Evolutionary conservation across 441 rosid genomes (phyloP).

Genomic region (Pelargonium myrrhifolium): DNA sequence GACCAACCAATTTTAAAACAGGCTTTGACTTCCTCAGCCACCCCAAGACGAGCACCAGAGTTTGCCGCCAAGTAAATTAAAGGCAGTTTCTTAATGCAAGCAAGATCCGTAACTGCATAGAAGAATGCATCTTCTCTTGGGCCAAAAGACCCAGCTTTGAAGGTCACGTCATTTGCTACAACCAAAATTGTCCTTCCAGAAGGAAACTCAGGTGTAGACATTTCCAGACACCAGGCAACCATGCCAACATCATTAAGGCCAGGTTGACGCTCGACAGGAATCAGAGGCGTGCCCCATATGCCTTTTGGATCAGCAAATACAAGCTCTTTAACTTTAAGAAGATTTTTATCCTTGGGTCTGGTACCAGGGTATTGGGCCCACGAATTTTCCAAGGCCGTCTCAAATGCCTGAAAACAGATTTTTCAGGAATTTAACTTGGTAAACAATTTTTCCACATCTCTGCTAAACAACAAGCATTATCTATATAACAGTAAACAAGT

Average conservation of each 20-base stretch:
- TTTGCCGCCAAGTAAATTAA: conserved; percentile 95
- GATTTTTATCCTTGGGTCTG: conserved; percentile 43
- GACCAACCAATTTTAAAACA: conserved; percentile 97
- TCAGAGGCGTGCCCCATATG: conserved; percentile 67
- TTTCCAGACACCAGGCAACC: conserved; percentile 97
- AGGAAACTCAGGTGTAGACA: conserved; percentile 92
- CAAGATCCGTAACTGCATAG: conserved; percentile 86
- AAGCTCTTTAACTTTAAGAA: conserved; percentile 68
- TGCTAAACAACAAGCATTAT: neutral
- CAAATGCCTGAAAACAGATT: conserved; percentile 68
- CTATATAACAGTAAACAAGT: conserved; percentile 8
- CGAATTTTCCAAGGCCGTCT: conserved; percentile 66
- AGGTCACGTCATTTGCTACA: conserved; percentile 91
- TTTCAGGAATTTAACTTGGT: neutral
- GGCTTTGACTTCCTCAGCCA: conserved; percentile 91
- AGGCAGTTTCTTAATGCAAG: conserved; percentile 85
- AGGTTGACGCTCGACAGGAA: conserved; percentile 49
- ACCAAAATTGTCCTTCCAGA: conserved; percentile 79
- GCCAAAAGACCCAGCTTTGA: conserved; percentile 98
- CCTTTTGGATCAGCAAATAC: conserved; percentile 64
- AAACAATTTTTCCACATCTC: neutral
- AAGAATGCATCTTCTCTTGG: conserved; percentile 98
- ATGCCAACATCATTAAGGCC: conserved; percentile 93
- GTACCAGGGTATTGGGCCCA: conserved; percentile 63
- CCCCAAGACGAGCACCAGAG: conserved; percentile 98